Evolutionary conservation across 2,329 filamentous ascomycete species (phyloP).

Genomic region (Aspergillus ochraceoroseus): DNA sequence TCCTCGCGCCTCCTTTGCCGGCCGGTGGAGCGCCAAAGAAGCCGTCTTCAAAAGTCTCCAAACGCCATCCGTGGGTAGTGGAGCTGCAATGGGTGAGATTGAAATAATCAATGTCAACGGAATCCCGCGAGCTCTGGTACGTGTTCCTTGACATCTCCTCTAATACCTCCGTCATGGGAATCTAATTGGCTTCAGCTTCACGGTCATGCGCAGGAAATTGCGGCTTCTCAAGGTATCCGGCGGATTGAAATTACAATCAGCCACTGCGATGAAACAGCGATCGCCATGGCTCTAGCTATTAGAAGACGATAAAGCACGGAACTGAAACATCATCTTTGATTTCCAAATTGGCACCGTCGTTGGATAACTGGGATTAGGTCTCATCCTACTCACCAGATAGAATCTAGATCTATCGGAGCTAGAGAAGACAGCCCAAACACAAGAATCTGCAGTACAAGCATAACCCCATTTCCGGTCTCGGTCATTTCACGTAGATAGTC

Average conservation of each 20-base stretch:
- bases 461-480: not conserved
- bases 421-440: not conserved
- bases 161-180: too few species aligned
- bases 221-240: slow-evolving; percentile 8
- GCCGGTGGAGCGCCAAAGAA: slow-evolving; percentile 89
- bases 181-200: slow-evolving; percentile 15
- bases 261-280: slow-evolving; percentile 9
- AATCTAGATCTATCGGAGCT: not conserved
- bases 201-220: slow-evolving; percentile 13
- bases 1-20: slow-evolving; percentile 81
- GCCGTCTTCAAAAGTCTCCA: slow-evolving; percentile 21
- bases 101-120: slow-evolving; percentile 15
- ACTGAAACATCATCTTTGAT: too few species aligned
- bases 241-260: slow-evolving; percentile 14
- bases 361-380: too few species aligned
- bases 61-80: slow-evolving; percentile 11
- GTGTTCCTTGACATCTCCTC: not conserved
- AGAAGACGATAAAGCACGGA: not conserved
- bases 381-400: too few species aligned
- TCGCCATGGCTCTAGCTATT: slow-evolving; percentile 12
- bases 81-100: slow-evolving; percentile 17
- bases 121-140: slow-evolving; percentile 14
- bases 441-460: not conserved
- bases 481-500: slow-evolving; percentile 18
- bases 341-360: too few species aligned